phyloP scores from a whole-genome alignment of 192 early-diverging fungal species.

The Pilobolus umbonatus region DNA sequence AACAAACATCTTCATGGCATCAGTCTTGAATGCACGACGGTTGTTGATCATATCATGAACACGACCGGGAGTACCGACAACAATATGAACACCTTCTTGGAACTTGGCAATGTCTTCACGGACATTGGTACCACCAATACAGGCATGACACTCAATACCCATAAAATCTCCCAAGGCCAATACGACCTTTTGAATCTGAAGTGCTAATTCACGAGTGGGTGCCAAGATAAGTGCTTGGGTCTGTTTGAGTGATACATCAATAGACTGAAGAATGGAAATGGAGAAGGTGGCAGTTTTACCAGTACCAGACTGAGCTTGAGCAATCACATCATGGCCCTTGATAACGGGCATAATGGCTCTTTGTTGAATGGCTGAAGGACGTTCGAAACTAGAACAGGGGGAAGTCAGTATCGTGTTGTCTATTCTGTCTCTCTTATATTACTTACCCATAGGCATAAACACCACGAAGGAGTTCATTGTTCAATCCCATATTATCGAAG shows the following conservation, averaged over 20 bases:
- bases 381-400: constrained; percentile 73
- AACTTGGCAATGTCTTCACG: constrained; percentile 86
- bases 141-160: constrained; percentile 90
- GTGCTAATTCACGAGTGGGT: constrained; percentile 97
- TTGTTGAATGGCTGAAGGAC: constrained; percentile 95
- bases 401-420: not conserved
- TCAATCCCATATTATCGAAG: constrained; percentile 95
- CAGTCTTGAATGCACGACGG: constrained; percentile 77
- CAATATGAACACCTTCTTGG: constrained; percentile 80
- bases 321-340: constrained; percentile 97
- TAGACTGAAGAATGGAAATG: constrained; percentile 94
- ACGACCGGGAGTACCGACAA: constrained; percentile 98
- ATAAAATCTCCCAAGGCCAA: constrained; percentile 94
- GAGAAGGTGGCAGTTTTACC: constrained; percentile 99
- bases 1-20: constrained; percentile 94
- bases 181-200: constrained; percentile 96
- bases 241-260: constrained; percentile 72
- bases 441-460: constrained; percentile 94
- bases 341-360: constrained; percentile 95
- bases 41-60: constrained; percentile 97
- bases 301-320: constrained; percentile 99
- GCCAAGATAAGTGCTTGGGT: constrained; percentile 96
- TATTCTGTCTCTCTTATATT: not conserved
- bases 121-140: constrained; percentile 96
- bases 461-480: constrained; percentile 89